Evolutionary conservation across 805 yeast species (phyloP).

Genomic region (Teunomyces aglyptinius): DNA sequence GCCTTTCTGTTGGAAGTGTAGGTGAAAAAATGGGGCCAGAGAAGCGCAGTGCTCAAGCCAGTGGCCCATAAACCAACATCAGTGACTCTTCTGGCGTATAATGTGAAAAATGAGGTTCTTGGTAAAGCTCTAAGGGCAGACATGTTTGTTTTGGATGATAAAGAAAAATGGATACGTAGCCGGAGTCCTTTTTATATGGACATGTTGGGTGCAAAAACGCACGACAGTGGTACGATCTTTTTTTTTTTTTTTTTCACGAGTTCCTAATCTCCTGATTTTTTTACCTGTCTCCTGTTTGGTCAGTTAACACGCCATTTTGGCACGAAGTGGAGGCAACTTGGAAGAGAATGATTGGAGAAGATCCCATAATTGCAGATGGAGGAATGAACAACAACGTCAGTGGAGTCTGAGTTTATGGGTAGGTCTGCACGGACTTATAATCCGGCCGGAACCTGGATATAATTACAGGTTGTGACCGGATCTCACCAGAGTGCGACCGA

Average conservation of each 20-base stretch:
- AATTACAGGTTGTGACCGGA: no score
- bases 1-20: conserved; percentile 21
- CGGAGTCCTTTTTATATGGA: neutral
- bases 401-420: no score
- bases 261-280: neutral
- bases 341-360: neutral
- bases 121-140: conserved; percentile 4
- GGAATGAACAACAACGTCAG: no score
- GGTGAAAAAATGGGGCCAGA: conserved; percentile 36
- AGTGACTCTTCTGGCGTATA: conserved; percentile 31
- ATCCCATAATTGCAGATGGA: no score
- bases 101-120: conserved; percentile 19
- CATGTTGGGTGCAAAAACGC: neutral
- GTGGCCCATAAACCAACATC: conserved; percentile 29
- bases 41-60: conserved; percentile 27
- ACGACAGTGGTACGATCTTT: neutral
- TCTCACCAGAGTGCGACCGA: no score
- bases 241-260: neutral
- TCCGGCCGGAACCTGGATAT: no score
- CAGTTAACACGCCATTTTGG: neutral
- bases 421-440: no score
- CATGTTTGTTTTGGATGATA: neutral
- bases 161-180: neutral
- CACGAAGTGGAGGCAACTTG: neutral
- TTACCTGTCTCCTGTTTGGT: neutral